Evolutionary conservation across 352 stramenopile species (phyloP).

Genomic region (Phytophthora pluvialis): DNA sequence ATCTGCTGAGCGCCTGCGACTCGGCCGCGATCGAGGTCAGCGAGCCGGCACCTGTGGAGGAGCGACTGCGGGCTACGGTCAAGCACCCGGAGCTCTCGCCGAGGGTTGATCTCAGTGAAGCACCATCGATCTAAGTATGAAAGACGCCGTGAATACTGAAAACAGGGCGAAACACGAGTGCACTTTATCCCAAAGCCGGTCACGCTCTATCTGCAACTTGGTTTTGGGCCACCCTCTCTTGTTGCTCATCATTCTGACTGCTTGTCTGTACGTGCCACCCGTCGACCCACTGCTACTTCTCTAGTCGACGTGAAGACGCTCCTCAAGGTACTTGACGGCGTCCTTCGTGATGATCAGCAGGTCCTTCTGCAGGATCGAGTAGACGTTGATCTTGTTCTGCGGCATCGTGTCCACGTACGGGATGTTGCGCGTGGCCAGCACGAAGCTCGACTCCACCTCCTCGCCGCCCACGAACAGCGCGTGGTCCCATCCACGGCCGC

Average conservation of each 20-base stretch:
- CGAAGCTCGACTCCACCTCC: conserved; percentile 77
- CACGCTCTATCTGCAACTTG: conserved; percentile 36
- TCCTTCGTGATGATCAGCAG: conserved; percentile 87
- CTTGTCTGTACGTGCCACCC: conserved; percentile 22
- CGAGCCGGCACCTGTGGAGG: conserved; percentile 63
- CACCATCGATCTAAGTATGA: conserved; percentile 54
- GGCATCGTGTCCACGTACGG: conserved; percentile 83
- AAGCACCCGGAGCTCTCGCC: conserved; percentile 50
- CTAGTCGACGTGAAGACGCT: conserved; percentile 87
- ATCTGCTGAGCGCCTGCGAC: conserved; percentile 50
- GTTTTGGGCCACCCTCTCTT: conserved; percentile 13
- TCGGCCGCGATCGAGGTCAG: conserved; percentile 51
- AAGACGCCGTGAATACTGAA: conserved; percentile 2
- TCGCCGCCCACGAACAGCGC: conserved; percentile 85
- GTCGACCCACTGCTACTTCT: conserved; percentile 16
- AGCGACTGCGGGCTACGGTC: conserved; percentile 66
- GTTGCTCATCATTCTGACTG: conserved; percentile 15
- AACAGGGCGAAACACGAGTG: conserved; percentile 20
- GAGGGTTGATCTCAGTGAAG: conserved; percentile 57
- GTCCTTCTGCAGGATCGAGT: conserved; percentile 91
- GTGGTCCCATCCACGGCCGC: conserved; percentile 83
- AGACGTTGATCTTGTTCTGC: conserved; percentile 91
- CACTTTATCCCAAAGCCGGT: conserved; percentile 17
- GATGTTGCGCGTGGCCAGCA: conserved; percentile 87
- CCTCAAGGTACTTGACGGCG: conserved; percentile 89